Evolutionary conservation across 2,329 filamentous ascomycete genomes (phyloP).

Genomic region (Ophiostoma ips): DNA sequence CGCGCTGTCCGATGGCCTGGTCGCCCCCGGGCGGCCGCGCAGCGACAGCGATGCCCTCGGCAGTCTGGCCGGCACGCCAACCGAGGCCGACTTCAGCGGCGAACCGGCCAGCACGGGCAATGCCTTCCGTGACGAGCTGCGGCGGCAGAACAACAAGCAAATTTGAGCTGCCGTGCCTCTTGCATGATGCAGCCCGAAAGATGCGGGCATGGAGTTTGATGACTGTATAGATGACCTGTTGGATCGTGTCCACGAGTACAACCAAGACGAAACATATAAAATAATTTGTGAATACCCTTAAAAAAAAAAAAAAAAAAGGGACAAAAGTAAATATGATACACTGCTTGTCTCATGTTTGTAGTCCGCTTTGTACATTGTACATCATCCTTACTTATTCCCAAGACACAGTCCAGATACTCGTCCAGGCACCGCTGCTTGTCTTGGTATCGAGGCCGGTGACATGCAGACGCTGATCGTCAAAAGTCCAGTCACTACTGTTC

Average conservation of each 20-base stretch:
- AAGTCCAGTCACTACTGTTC: constrained; percentile 24
- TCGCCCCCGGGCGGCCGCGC: constrained; percentile 11
- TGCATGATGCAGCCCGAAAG: not conserved
- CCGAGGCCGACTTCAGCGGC: constrained; percentile 25
- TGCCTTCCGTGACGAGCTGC: constrained; percentile 35
- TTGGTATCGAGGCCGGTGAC: constrained; percentile 31
- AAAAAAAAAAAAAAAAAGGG: too few species aligned
- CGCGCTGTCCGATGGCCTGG: constrained; percentile 15
- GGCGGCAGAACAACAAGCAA: constrained; percentile 27
- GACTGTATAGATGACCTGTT: too few species aligned
- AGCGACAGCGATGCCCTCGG: constrained; percentile 35
- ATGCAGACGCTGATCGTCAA: constrained; percentile 31
- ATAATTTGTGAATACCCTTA: not conserved
- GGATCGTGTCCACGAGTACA: too few species aligned
- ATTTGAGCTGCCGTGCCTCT: too few species aligned
- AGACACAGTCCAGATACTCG: constrained; percentile 38
- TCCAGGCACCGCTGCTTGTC: constrained; percentile 44
- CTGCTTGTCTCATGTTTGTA: too few species aligned
- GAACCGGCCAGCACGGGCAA: constrained; percentile 21
- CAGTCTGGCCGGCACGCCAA: constrained; percentile 34
- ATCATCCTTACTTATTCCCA: constrained; percentile 33
- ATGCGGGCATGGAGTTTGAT: too few species aligned
- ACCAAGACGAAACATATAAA: not conserved
- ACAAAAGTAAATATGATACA: too few species aligned
- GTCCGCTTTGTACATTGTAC: too few species aligned